Evolutionary conservation across 768 basidiomycete genomes (phyloP).

Genomic region (Auricularia cornea): DNA sequence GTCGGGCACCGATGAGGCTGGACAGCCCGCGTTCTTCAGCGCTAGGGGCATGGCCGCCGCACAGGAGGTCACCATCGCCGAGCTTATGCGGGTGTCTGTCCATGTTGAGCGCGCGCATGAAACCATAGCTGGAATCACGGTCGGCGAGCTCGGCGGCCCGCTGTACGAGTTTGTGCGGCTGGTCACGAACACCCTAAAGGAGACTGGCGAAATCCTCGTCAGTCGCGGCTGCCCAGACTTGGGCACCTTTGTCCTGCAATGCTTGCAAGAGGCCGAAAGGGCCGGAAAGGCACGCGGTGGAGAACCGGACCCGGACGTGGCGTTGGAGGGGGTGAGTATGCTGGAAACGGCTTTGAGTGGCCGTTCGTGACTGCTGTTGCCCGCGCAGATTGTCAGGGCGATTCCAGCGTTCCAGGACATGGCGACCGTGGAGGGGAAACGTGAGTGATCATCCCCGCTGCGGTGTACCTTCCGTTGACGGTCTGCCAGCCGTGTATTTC

Average conservation of each 20-base stretch:
- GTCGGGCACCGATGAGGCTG: constrained; percentile 46
- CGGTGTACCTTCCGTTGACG: neutral
- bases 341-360: neutral
- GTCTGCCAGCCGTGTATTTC: constrained; percentile 60
- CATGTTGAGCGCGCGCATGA: constrained; percentile 67
- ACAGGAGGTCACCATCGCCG: constrained; percentile 50
- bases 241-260: constrained; percentile 65
- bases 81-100: constrained; percentile 60
- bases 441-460: constrained; percentile 32
- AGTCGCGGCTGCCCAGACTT: constrained; percentile 56
- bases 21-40: constrained; percentile 45
- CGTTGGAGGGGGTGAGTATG: constrained; percentile 52
- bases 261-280: constrained; percentile 47
- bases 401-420: constrained; percentile 82
- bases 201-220: constrained; percentile 63
- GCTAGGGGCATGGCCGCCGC: constrained; percentile 57
- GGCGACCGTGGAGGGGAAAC: constrained; percentile 51
- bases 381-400: constrained; percentile 58
- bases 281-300: constrained; percentile 20
- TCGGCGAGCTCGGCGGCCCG: constrained; percentile 72
- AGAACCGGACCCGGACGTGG: constrained; percentile 37
- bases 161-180: constrained; percentile 65
- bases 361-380: constrained; percentile 4
- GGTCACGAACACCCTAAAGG: constrained; percentile 52
- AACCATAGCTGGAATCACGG: constrained; percentile 53